phyloP scores from a whole-genome alignment of 164 flowering plant species.

The Euptelea pleiosperma region DNA sequence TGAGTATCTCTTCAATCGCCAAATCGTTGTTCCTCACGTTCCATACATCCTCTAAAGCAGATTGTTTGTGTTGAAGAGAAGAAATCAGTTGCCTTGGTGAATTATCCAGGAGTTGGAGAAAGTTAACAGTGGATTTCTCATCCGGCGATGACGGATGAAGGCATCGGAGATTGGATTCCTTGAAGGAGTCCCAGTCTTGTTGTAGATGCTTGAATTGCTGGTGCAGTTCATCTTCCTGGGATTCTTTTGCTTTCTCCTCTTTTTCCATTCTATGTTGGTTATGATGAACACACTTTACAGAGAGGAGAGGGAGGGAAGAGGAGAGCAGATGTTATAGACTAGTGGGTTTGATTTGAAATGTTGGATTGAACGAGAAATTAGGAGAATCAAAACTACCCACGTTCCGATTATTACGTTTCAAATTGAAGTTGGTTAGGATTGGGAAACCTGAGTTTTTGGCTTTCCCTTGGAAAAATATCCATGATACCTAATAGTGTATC shows the following conservation, averaged over 20 bases:
- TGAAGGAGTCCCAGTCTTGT: slow-evolving; percentile 32
- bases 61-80: slow-evolving; percentile 25
- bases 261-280: neutral
- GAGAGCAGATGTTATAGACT: too few species aligned
- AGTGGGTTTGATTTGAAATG: neutral
- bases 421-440: too few species aligned
- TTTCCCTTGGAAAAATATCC: too few species aligned
- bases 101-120: slow-evolving; percentile 3
- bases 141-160: neutral
- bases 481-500: too few species aligned
- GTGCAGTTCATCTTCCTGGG: slow-evolving; percentile 18
- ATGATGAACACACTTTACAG: too few species aligned
- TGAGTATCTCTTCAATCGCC: slow-evolving; percentile 29
- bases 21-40: slow-evolving; percentile 34
- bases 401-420: too few species aligned
- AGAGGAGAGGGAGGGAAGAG: neutral
- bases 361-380: slow-evolving; percentile 9
- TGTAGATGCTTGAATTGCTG: slow-evolving; percentile 22
- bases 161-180: slow-evolving; percentile 15
- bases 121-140: neutral
- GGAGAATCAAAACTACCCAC: slow-evolving; percentile 26
- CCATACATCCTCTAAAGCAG: slow-evolving; percentile 23
- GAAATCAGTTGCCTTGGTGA: slow-evolving; percentile 41
- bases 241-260: neutral
- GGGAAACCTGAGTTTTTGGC: too few species aligned